phyloP scores from a whole-genome alignment of 2,329 filamentous ascomycete species.

The Microsporum canis region DNA sequence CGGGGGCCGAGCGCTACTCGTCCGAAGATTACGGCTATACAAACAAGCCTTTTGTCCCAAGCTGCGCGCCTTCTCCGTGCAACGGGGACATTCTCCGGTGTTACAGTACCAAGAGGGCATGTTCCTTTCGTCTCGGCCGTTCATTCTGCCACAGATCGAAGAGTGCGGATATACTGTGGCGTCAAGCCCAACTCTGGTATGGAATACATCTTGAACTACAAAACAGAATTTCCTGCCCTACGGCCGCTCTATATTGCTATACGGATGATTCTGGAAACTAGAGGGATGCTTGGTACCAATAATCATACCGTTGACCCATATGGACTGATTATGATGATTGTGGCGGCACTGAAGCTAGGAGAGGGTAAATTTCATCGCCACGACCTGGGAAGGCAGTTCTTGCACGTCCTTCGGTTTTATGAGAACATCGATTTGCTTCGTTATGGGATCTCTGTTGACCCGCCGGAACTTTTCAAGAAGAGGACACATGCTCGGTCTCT shows the following conservation, averaged over 20 bases:
- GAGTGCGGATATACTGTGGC: slow-evolving; percentile 42
- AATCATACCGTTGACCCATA: slow-evolving; percentile 44
- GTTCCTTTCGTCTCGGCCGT: slow-evolving; percentile 26
- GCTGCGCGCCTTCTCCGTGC: slow-evolving; percentile 18
- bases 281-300: slow-evolving; percentile 39
- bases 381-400: slow-evolving; percentile 34
- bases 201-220: slow-evolving; percentile 37
- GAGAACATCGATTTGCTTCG: slow-evolving; percentile 34
- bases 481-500: not conserved
- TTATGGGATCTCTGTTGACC: slow-evolving; percentile 41
- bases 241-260: slow-evolving; percentile 40
- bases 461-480: slow-evolving; percentile 36
- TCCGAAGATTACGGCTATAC: slow-evolving; percentile 21
- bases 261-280: slow-evolving; percentile 41
- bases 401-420: slow-evolving; percentile 43
- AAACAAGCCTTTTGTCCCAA: slow-evolving; percentile 17
- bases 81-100: slow-evolving; percentile 15
- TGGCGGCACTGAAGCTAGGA: slow-evolving; percentile 41
- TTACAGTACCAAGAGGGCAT: slow-evolving; percentile 18
- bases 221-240: slow-evolving; percentile 40
- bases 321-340: slow-evolving; percentile 46
- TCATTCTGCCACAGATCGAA: slow-evolving; percentile 40
- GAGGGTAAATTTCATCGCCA: slow-evolving; percentile 23
- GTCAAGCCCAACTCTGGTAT: slow-evolving; percentile 30
- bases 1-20: slow-evolving; percentile 27